Percentiles rank a stretch among this genome's conserved stretches.
phyloP scores from a whole-genome alignment of 805 yeast species.

The Metschnikowia corniflorae region DNA sequence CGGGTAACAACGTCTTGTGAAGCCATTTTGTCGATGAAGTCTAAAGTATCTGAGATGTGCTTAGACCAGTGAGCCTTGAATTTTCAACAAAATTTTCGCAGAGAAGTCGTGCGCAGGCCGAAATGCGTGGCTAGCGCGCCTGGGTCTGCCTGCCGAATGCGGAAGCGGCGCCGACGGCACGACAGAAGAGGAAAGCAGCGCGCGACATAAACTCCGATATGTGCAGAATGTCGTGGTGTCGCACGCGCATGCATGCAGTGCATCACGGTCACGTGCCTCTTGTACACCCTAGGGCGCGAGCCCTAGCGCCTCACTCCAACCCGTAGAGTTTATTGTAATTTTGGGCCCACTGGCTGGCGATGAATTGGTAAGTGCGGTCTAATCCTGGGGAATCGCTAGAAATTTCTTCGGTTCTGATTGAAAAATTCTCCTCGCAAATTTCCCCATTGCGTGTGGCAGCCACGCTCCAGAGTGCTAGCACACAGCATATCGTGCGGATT shows the following conservation, averaged over 20 bases:
- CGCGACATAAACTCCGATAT: too few relatives aligned
- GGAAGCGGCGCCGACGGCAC: not conserved
- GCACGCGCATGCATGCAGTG: too few relatives aligned
- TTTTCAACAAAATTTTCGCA: constrained; percentile 19
- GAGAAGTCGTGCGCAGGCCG: constrained; percentile 15
- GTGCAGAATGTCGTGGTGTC: too few relatives aligned
- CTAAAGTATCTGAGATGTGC: too few relatives aligned
- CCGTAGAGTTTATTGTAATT: constrained; percentile 33
- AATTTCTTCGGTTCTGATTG: not conserved
- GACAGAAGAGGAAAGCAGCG: not conserved
- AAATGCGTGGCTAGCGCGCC: not conserved
- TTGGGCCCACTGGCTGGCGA: constrained; percentile 25
- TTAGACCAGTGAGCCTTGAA: constrained; percentile 2
- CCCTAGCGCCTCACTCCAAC: constrained; percentile 23
- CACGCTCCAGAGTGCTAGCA: constrained; percentile 37
- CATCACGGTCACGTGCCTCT: constrained; percentile 6
- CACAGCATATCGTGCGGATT: constrained; percentile 31
- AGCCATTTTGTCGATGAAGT: constrained; percentile 55
- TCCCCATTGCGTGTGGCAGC: constrained; percentile 6
- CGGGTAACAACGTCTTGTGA: constrained; percentile 99
- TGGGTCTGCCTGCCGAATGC: not conserved
- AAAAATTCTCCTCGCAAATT: not conserved
- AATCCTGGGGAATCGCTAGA: constrained; percentile 8
- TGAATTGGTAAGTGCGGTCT: constrained; percentile 14
- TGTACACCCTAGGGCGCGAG: not conserved